Base-by-base conservation (phyloP, 192 early-diverging fungal genomes). In the Entomortierella chlamydospora region DNA sequence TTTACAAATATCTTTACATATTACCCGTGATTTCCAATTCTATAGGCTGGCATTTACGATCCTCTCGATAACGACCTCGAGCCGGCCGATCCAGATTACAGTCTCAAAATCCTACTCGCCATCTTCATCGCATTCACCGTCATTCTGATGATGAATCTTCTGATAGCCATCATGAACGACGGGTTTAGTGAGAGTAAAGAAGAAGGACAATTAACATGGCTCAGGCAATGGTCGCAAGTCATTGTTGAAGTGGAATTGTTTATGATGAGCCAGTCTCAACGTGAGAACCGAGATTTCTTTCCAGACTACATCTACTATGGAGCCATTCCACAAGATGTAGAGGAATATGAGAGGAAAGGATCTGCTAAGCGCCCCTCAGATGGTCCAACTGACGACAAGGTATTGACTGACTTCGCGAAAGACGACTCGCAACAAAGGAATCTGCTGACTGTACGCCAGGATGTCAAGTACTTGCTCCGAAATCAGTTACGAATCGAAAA, bases 131-230 rank as follows among this genome's bases (percentile, higher is more conserved):
- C 52, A 22, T 71, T 71, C 59, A 71, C 69, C 9, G 39, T 49
- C n/a, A 56, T 71, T 22, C 20, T 71, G 29, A 39, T 71, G 17
- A 57, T 71, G 17, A 71, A 71, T 26, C 45, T 71, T 57, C 53
- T 71, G 9, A 71, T 71, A 43, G 68, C 68, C 2, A 15, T 70
- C 20, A 70, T 70, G 68, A 70, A 70, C 68, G 68, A 70, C 23
- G 68, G 42, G 0, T 70, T 53, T 11, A 54, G 45, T 41, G 68
- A 70, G 25, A 70, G 57, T 34, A 60, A 28, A 25, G 28, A 61
- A 23, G 15, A 61, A 41, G 68, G 68, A 5, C 30, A 70, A 42
- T 22, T 61, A 23, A 58, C 68, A 10, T 61, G 68, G 57, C 39
- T 70, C 3, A 61, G 41, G 25, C 68, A 70, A 29, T 70, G 68